Evolutionary conservation across 495 filamentous ascomycete genomes (phyloP).

Genomic region (Aspergillus egyptiacus): DNA sequence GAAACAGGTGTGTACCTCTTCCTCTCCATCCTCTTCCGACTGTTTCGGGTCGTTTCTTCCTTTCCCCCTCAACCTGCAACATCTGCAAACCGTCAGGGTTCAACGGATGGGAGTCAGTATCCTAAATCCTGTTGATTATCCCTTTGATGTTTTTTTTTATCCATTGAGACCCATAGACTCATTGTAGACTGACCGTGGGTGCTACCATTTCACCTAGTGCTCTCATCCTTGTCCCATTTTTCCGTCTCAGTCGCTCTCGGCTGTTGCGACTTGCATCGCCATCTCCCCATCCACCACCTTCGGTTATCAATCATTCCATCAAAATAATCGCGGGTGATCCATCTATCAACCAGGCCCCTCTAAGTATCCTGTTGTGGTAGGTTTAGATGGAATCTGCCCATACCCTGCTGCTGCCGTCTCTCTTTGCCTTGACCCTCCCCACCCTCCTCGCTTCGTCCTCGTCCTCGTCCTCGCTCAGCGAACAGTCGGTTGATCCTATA

Average conservation of each 20-base stretch:
- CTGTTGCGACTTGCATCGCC: conserved; percentile 38
- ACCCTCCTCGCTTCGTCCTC: conserved; percentile 19
- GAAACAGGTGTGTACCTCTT: conserved; percentile 33
- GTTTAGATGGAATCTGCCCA: conserved; percentile 36
- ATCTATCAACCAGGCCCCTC: conserved; percentile 28
- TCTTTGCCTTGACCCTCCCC: conserved; percentile 24
- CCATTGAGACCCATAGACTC: conserved; percentile 12
- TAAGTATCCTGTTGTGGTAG: conserved; percentile 36
- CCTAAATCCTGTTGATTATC: conserved; percentile 12
- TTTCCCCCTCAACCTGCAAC: conserved; percentile 15
- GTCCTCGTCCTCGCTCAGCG: conserved; percentile 26
- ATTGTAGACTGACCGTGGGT: conserved; percentile 29
- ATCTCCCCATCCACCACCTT: conserved; percentile 34
- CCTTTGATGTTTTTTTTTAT: conserved; percentile 15
- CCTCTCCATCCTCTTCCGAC: conserved; percentile 39
- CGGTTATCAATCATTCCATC: conserved; percentile 23
- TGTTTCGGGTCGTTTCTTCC: conserved; percentile 29
- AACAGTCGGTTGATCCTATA: conserved; percentile 38
- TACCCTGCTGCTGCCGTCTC: conserved; percentile 25
- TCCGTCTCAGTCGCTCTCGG: conserved; percentile 31
- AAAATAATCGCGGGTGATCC: conserved; percentile 35
- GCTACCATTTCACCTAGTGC: conserved; percentile 21
- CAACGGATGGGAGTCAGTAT: conserved; percentile 26
- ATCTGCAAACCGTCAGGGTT: conserved; percentile 30
- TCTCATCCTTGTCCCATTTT: conserved; percentile 28